These are phyloP conservation scores for Pleurotus giganteus DNA, from an alignment of 768 basidiomycete genomes.

Conservation along the genomic window DNA sequence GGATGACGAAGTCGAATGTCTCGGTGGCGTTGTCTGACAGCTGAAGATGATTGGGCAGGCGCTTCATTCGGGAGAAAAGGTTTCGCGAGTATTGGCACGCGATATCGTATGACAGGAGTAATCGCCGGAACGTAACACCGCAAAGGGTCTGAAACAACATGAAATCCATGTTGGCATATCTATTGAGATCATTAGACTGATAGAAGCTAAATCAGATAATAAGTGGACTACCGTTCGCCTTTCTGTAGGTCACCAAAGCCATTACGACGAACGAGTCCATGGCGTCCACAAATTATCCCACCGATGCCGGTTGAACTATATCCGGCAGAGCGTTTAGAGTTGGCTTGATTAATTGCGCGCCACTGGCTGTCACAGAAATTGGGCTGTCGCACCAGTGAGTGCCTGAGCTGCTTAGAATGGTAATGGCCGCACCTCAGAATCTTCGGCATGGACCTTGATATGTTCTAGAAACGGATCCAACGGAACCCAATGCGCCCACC, in stretches of 20 bases:
- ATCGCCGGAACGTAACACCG: conserved; percentile 1
- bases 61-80: conserved; percentile 13
- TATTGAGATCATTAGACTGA: not conserved
- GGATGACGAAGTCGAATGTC: conserved; percentile 17
- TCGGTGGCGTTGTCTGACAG: not conserved
- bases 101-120: conserved; percentile 23
- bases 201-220: not conserved
- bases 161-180: conserved; percentile 32
- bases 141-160: conserved; percentile 20
- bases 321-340: conserved; percentile 2
- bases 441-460: conserved; percentile 5
- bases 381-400: conserved; percentile 7
- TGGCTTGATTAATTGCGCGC: conserved; percentile 15
- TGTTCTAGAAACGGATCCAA: conserved; percentile 7
- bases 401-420: not conserved
- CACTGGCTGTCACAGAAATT: conserved; percentile 18
- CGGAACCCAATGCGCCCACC: conserved; percentile 14
- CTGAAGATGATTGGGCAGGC: not conserved
- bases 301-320: conserved; percentile 13
- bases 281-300: conserved; percentile 15
- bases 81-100: conserved; percentile 4
- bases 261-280: conserved; percentile 16
- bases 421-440: conserved; percentile 15
- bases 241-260: conserved; percentile 22
- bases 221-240: conserved; percentile 27